Base-by-base conservation (phyloP, 2,329 filamentous ascomycete genomes). In the Sporothrix phasma region DNA sequence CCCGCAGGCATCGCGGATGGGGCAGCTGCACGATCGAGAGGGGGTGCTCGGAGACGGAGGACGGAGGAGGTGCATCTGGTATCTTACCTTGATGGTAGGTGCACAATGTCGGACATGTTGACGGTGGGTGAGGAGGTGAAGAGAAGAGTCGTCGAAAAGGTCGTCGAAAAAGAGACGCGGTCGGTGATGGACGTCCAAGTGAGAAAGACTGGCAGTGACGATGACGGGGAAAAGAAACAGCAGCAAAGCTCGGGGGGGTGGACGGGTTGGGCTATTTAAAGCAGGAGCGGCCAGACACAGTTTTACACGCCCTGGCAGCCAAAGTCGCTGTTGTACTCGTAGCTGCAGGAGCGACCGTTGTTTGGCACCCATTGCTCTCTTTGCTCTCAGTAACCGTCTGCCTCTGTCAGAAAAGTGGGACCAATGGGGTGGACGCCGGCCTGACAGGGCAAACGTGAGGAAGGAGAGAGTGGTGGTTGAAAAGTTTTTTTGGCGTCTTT, bases 1-100 rank as follows among this genome's bases (percentile, higher is more conserved):
- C 10, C n/a, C 8, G n/a, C 11, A 56, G 5, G 26, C 39, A 63
- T 59, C 51, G 37, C 31, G 51, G 51, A 47, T 64, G 45, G 43
- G 45, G 45, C 54, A 39, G 51, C 51, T 37, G 34, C 5, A 11
- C 31, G 31, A 17, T 17, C 31, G 51, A 13, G 31, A 19, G 26
- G 11, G 5, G 11, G 15, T 10, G 26, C 15, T n/a, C 7, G 15
- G 17, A n/a, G 17, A 31, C 3, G 29, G 17, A n/a, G 1, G n/a
- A n/a, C n/a, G n/a, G 10, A 39, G 13, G 24, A 13, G 15, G 8
- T 29, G 29, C 10, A 3, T 10, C 22, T 31, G 10, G 8, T n/a
- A 19, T 29, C 76, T 69, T 80, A 88, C 86, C 79, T 89, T 84
- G 81, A 90, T 90, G 74, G 88, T 90, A 75, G 84, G 82, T 90